phyloP scores from a whole-genome alignment of 805 yeast genomes.

The Wickerhamiella shivajii region DNA sequence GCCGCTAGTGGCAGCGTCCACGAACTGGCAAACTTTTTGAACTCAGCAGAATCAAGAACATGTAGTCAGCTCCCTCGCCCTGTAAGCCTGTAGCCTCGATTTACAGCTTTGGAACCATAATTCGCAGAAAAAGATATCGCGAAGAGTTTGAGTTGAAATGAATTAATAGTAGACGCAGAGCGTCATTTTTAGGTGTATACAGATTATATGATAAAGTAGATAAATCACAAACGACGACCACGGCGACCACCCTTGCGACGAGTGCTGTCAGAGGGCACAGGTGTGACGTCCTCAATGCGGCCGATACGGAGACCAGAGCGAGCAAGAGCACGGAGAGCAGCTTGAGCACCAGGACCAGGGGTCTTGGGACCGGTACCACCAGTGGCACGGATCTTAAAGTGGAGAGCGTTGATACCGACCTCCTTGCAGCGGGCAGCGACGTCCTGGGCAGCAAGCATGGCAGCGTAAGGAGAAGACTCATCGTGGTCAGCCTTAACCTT shows the following conservation, averaged over 20 bases:
- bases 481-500: slow-evolving; percentile 99
- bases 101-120: no score
- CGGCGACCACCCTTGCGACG: slow-evolving; percentile 99
- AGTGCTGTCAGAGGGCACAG: slow-evolving; percentile 99
- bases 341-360: slow-evolving; percentile 99
- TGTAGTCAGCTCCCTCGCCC: no score
- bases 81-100: no score
- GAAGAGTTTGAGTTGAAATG: no score
- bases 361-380: slow-evolving; percentile 99
- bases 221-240: slow-evolving; percentile 90
- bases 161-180: no score
- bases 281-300: slow-evolving; percentile 99
- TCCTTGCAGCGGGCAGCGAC: slow-evolving; percentile 98
- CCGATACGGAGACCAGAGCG: slow-evolving; percentile 99
- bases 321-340: slow-evolving; percentile 97
- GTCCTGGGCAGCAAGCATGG: slow-evolving; percentile 99
- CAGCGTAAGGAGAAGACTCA: slow-evolving; percentile 99
- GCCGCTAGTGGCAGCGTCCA: no score
- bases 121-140: no score
- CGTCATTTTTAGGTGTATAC: slow-evolving; percentile 7
- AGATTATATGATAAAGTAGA: slow-evolving; percentile 10
- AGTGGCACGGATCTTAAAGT: slow-evolving; percentile 98
- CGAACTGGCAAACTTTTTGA: no score
- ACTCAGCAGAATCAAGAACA: no score
- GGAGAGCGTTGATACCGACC: slow-evolving; percentile 99